phyloP scores from a whole-genome alignment of 192 early-diverging fungal species.

The Pilaira anomala region DNA sequence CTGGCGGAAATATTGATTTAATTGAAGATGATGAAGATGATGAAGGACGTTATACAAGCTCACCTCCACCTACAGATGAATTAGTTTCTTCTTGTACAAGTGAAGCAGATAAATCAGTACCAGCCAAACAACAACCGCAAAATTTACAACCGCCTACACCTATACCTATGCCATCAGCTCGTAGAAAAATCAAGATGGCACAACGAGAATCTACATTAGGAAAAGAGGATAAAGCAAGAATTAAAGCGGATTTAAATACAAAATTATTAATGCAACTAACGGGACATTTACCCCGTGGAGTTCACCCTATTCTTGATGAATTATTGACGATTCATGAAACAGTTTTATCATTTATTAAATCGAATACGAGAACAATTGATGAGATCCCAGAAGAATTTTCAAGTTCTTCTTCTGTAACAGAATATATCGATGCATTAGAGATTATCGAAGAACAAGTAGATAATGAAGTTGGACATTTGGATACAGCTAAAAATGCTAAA shows the following conservation, averaged over 20 bases:
- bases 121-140: no score
- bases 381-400: constrained; percentile 28
- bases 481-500: constrained; percentile 14
- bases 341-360: constrained; percentile 29
- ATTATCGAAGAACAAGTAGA: constrained; percentile 25
- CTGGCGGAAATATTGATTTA: constrained; percentile 21
- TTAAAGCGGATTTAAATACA: constrained; percentile 29
- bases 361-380: constrained; percentile 17
- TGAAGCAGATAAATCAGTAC: not conserved
- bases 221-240: constrained; percentile 31
- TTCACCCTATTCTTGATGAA: constrained; percentile 31
- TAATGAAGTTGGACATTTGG: not conserved
- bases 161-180: constrained; percentile 14
- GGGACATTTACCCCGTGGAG: constrained; percentile 34
- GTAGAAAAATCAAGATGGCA: constrained; percentile 16
- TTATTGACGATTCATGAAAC: constrained; percentile 30
- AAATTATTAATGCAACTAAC: constrained; percentile 33
- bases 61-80: not conserved
- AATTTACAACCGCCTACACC: not conserved
- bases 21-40: constrained; percentile 22
- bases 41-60: not conserved
- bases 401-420: constrained; percentile 14
- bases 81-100: not conserved
- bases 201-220: constrained; percentile 27
- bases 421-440: constrained; percentile 27